phyloP scores from a whole-genome alignment of 257 asterid species.

The Solanum chmielewskii region DNA sequence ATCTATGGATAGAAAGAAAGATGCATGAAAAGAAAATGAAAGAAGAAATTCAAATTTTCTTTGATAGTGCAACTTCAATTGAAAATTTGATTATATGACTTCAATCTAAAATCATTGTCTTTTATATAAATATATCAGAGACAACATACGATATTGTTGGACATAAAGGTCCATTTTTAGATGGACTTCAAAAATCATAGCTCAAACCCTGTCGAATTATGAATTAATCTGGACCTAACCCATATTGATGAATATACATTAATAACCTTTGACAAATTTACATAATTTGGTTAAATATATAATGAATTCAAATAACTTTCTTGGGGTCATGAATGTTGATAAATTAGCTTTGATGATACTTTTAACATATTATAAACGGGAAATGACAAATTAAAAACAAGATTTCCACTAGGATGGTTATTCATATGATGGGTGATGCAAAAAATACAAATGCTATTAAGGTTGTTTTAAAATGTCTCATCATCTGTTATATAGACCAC shows the following conservation, averaged over 20 bases:
- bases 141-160: background rate
- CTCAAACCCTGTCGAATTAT: too few species aligned
- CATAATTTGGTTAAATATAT: background rate
- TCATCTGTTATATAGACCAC: background rate
- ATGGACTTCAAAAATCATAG: background rate
- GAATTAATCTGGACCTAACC: too few species aligned
- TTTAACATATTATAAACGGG: background rate
- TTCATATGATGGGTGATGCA: background rate
- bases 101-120: background rate
- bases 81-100: too few species aligned
- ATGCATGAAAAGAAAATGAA: too few species aligned
- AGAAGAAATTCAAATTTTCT: too few species aligned
- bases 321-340: background rate
- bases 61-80: too few species aligned
- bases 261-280: background rate
- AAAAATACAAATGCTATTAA: background rate
- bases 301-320: background rate
- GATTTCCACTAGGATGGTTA: background rate
- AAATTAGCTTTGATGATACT: background rate
- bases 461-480: background rate
- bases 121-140: background rate
- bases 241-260: background rate
- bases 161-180: too few species aligned
- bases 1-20: too few species aligned
- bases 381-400: background rate